Evolutionary conservation across 1,139 yeast species (phyloP).

Genomic region (Spathaspora sp.): DNA sequence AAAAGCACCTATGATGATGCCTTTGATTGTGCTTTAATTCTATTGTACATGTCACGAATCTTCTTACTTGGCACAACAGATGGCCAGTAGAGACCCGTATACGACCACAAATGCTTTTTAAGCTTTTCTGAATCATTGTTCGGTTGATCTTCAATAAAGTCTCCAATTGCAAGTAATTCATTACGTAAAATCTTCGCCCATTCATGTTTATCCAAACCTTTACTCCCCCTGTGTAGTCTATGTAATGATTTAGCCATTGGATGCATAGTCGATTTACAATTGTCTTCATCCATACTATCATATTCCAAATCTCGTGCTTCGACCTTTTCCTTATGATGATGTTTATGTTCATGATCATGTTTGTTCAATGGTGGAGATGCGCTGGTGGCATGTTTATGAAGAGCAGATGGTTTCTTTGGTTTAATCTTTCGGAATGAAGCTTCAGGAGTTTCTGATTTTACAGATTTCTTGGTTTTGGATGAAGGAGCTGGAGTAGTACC

Average conservation of each 20-base stretch:
- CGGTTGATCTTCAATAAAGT: slow-evolving; percentile 44
- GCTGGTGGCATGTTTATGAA: slow-evolving; percentile 8
- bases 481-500: slow-evolving; percentile 15
- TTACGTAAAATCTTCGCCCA: slow-evolving; percentile 77
- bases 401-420: slow-evolving; percentile 14
- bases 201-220: slow-evolving; percentile 79
- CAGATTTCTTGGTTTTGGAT: slow-evolving; percentile 10
- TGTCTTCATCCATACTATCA: slow-evolving; percentile 78
- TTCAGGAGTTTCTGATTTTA: slow-evolving; percentile 22
- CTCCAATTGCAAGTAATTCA: slow-evolving; percentile 80
- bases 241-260: slow-evolving; percentile 76
- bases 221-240: slow-evolving; percentile 73
- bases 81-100: slow-evolving; percentile 93
- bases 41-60: slow-evolving; percentile 81
- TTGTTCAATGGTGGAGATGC: slow-evolving; percentile 4
- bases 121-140: slow-evolving; percentile 32
- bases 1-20: slow-evolving; percentile 11
- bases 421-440: slow-evolving; percentile 6
- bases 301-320: slow-evolving; percentile 56
- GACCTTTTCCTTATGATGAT: slow-evolving; percentile 6
- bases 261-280: slow-evolving; percentile 62
- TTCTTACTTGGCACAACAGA: slow-evolving; percentile 79
- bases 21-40: slow-evolving; percentile 37
- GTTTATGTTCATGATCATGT: slow-evolving; percentile 2
- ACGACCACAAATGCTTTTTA: slow-evolving; percentile 82